Percentiles rank a stretch among this genome's conserved stretches.
Conservation (phyloP, 2,329 filamentous ascomycete species). For the Zasmidium angulare region DNA sequence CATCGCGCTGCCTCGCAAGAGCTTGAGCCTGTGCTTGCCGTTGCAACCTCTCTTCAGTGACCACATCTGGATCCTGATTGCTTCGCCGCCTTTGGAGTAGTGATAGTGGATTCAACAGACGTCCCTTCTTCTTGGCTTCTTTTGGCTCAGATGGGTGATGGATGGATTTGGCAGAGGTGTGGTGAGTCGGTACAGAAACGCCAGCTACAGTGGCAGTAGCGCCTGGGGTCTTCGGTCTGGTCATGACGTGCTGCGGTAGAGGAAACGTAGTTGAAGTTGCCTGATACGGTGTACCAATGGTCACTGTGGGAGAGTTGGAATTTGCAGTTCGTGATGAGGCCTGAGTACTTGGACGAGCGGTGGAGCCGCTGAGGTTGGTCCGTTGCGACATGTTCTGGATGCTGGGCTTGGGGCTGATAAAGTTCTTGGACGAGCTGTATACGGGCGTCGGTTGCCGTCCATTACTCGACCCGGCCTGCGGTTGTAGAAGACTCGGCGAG, state of each 20-base stretch:
- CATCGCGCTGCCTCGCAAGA: conserved; percentile 49
- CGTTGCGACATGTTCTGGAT: conserved; percentile 16
- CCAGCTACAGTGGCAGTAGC: conserved; percentile 34
- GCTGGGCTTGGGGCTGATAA: conserved; percentile 16
- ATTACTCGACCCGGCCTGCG: conserved; percentile 3
- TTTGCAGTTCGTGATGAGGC: conserved; percentile 19
- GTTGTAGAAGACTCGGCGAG: conserved; percentile 21
- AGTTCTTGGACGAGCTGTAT: conserved; percentile 9
- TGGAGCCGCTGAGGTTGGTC: conserved; percentile 28
- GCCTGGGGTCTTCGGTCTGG: conserved; percentile 31
- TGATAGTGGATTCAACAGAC: conserved; percentile 60
- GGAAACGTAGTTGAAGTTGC: conserved; percentile 32
- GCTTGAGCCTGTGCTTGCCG: conserved; percentile 40
- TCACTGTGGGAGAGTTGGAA: conserved; percentile 16
- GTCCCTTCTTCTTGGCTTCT: conserved; percentile 39
- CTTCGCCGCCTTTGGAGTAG: conserved; percentile 59
- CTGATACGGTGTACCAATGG: conserved; percentile 34
- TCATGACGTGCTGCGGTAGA: conserved; percentile 34
- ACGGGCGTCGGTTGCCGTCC: conserved; percentile 10
- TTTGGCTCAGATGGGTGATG: conserved; percentile 8
- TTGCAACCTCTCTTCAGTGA: conserved; percentile 21
- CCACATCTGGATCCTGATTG: conserved; percentile 34
- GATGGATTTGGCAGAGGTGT: conserved; percentile 24
- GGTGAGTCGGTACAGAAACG: conserved; percentile 36
- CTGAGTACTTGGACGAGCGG: conserved; percentile 25